Evolutionary conservation across 2,329 filamentous ascomycete genomes (phyloP), one percentile per base, ranked within the genome.

Genomic region (Phoma sp.): DNA sequence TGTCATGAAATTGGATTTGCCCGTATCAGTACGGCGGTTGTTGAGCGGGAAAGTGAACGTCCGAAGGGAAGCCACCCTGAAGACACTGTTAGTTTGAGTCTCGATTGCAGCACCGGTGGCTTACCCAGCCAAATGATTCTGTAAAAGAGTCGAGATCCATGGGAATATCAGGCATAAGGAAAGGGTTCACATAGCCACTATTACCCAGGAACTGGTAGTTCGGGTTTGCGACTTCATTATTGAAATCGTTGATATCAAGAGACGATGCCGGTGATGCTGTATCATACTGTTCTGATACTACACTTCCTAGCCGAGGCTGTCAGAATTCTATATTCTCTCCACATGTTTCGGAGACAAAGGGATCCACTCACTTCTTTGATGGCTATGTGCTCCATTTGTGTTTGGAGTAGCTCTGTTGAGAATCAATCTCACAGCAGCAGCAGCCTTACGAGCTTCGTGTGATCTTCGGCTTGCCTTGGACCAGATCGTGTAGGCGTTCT

Each of bases 391-490:
- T 4, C 39, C 39, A 10, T 43, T 36, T 1, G 38, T 44, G 13
- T 27, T 52, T 7, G 55, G 44, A 7, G 46, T 48, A 24, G 57
- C 62, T 57, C 69, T 72, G 2, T 57, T 47, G 7, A 73, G 62
- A 9, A 73, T 64, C 33, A 71, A 24, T 22, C 54, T 65, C 13
- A 71, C 61, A 3, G 69, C 69, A 18, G 67, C 60, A 13, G 63
- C 63, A 37, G 69, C 69, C 45, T 63, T 72, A 7, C 57, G 55
- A 6, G 69, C 70, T 50, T 73, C 70, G 32, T 67, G 60, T n/a
- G 70, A 73, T 23, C 56, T 64, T 23, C 48, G 55, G 33, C 67
- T 67, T 9, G 58, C 59, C 22, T 60, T 60, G 4, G 46, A 42
- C 70, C 70, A 73, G 5, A 72, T 62, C 2, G 30, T 47, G 32